Base-by-base conservation (phyloP, 345 rosid genomes). In the Salix viminalis region DNA sequence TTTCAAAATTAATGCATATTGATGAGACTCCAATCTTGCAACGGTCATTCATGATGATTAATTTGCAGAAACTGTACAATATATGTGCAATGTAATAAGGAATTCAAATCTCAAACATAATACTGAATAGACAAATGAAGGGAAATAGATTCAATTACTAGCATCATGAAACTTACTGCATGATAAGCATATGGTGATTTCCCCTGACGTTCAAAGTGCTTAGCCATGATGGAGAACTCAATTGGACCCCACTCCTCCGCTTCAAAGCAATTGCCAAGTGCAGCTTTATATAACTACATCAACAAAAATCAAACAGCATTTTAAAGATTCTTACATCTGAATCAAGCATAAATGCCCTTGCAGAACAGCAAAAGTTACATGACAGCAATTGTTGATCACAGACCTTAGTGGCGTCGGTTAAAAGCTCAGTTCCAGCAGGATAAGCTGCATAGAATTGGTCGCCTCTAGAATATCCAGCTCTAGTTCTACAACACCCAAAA, bases 141-240 rank as follows among this genome's bases (percentile, higher is more conserved):
- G 62, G 64, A 6, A 28, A 6, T 23, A 18, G 24, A 60, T 24
- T 71, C 28, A 1, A 23, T 39, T 21, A 56, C 50, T 21, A 70
- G 19, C 46, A 39, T 42, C 66, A 48, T 4, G 71, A 7, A 70
- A 82, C 93, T 87, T 83, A 92, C 98, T 0, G 97, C 84, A 79
- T 94, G 97, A 80, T 94, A 94, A 6, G 97, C 94, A 72, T 94
- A 94, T 1, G 98, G 97, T 1, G 94, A 87, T 77, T 94, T 92
- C 41, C 91, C 98, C 81, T 94, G 98, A 36, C 95, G 98, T 52
- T 92, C 97, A 36, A 94, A 94, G 82, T 94, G 98, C 79, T 92
- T 94, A 76, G 89, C 86, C 94, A 92, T 90, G 79, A 92, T 87
- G 83, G 86, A 83, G 85, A 76, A 94, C 74, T 94, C 97, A 4